Evolutionary conservation across 1,284 basidiomycete species (phyloP).

Genomic region (Golubevia sp.): DNA sequence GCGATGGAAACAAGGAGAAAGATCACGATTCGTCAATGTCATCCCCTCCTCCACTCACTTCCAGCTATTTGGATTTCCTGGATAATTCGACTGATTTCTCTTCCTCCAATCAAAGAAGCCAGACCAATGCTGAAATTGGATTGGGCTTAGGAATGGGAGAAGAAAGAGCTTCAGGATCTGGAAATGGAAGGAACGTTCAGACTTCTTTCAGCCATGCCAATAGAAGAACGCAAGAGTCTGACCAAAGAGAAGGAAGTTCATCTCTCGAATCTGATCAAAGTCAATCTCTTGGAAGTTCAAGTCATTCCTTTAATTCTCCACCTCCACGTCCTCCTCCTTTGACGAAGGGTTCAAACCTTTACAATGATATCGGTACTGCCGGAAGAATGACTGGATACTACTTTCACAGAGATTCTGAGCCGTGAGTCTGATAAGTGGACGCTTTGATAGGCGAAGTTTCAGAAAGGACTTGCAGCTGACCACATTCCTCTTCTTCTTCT

Average conservation of each 20-base stretch:
- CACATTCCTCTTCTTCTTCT: slow-evolving; percentile 6
- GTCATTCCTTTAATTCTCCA: too few species aligned
- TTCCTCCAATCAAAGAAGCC: slow-evolving; percentile 46
- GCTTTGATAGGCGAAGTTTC: slow-evolving; percentile 18
- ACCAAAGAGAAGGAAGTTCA: slow-evolving; percentile 12
- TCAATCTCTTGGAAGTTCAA: too few species aligned
- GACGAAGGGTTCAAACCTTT: slow-evolving; percentile 30
- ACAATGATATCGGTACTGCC: slow-evolving; percentile 29
- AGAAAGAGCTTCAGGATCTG: too few species aligned
- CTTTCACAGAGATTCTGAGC: slow-evolving; percentile 87
- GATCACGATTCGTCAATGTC: slow-evolving; percentile 64
- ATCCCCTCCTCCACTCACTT: slow-evolving; percentile 34
- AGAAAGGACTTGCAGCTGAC: not conserved
- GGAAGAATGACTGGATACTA: slow-evolving; percentile 83
- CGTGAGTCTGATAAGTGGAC: slow-evolving; percentile 67
- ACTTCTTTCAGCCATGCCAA: slow-evolving; percentile 1
- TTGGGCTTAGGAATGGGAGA: slow-evolving; percentile 26
- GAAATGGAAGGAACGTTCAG: too few species aligned
- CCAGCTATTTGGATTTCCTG: slow-evolving; percentile 63
- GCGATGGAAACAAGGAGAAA: too few species aligned
- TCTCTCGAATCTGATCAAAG: too few species aligned
- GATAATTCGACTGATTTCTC: slow-evolving; percentile 37
- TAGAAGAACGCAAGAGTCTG: slow-evolving; percentile 13
- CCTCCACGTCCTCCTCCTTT: too few species aligned
- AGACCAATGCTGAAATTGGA: slow-evolving; percentile 4